Evolutionary conservation across 805 yeast genomes (phyloP).

Genomic region (Ogataea salicorniae): DNA sequence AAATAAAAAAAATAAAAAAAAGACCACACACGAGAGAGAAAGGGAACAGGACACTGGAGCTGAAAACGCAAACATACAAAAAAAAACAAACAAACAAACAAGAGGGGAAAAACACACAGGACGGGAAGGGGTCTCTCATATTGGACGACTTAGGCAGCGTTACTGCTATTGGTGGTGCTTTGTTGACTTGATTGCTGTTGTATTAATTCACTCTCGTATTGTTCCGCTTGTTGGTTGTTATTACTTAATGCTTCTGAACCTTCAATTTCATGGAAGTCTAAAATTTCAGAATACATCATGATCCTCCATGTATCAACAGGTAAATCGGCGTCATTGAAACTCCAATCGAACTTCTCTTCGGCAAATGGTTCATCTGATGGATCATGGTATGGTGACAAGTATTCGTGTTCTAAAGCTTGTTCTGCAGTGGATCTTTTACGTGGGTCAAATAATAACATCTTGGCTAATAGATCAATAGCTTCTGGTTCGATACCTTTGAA

Average conservation of each 20-base stretch:
- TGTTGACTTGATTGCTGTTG: slow-evolving; percentile 21
- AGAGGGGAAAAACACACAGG: background rate
- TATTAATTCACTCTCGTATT: slow-evolving; percentile 20
- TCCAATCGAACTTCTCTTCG: slow-evolving; percentile 92
- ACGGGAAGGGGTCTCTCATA: background rate
- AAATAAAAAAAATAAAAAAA: background rate
- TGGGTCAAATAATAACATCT: slow-evolving; percentile 94
- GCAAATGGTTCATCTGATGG: slow-evolving; percentile 97
- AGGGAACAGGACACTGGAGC: background rate
- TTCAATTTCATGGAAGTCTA: slow-evolving; percentile 91
- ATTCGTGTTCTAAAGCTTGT: slow-evolving; percentile 84
- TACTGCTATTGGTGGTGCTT: background rate
- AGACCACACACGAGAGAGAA: background rate
- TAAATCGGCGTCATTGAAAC: slow-evolving; percentile 94
- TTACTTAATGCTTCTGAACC: slow-evolving; percentile 28
- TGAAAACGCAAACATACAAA: background rate
- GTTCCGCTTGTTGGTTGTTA: slow-evolving; percentile 13
- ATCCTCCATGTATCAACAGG: slow-evolving; percentile 99
- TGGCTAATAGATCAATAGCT: slow-evolving; percentile 81
- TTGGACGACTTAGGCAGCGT: background rate
- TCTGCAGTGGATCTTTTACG: slow-evolving; percentile 90
- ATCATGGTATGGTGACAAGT: slow-evolving; percentile 92
- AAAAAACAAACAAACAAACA: background rate
- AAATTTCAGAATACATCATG: slow-evolving; percentile 96
- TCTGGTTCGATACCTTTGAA: slow-evolving; percentile 77